These are phyloP conservation scores for Aspergillus pseudonomiae DNA, from an alignment of 2,329 filamentous ascomycete species.

Conservation along the genomic window DNA sequence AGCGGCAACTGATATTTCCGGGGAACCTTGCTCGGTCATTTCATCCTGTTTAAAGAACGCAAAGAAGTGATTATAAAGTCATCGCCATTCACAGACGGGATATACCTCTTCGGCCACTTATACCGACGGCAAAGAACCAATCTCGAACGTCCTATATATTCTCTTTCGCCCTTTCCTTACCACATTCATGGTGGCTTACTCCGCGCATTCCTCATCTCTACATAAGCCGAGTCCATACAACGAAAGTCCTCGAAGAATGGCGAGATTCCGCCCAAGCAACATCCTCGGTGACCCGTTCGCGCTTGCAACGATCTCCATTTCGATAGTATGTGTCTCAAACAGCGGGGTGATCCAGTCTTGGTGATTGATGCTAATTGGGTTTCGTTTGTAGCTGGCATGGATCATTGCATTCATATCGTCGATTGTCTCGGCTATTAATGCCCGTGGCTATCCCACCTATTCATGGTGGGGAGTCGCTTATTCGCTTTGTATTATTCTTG, in stretches of 20 bases:
- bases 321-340: conserved; percentile 66
- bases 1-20: not conserved
- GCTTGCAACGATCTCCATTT: conserved; percentile 89
- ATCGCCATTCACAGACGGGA: not conserved
- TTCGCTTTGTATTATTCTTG: conserved; percentile 79
- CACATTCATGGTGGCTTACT: conserved; percentile 30
- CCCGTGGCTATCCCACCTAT: conserved; percentile 72
- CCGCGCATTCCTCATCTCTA: conserved; percentile 23
- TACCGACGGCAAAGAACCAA: conserved; percentile 9
- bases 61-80: not conserved
- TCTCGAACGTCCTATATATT: conserved; percentile 11
- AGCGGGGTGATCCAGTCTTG: not conserved
- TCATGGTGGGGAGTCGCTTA: conserved; percentile 91
- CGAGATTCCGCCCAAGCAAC: conserved; percentile 76
- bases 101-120: not conserved
- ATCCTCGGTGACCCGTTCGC: conserved; percentile 96
- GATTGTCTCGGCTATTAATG: conserved; percentile 67
- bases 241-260: conserved; percentile 38
- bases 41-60: not conserved
- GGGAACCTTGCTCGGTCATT: not conserved
- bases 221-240: conserved; percentile 25
- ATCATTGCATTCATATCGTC: conserved; percentile 87
- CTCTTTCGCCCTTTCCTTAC: conserved; percentile 11
- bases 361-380: conserved; percentile 5
- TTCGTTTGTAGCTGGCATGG: conserved; percentile 77